A percentile compares a stretch with the other conserved stretches of the same genome.
Evolutionary conservation across 2,329 filamentous ascomycete genomes (phyloP).

Genomic region (Furcasterigmium sp.): DNA sequence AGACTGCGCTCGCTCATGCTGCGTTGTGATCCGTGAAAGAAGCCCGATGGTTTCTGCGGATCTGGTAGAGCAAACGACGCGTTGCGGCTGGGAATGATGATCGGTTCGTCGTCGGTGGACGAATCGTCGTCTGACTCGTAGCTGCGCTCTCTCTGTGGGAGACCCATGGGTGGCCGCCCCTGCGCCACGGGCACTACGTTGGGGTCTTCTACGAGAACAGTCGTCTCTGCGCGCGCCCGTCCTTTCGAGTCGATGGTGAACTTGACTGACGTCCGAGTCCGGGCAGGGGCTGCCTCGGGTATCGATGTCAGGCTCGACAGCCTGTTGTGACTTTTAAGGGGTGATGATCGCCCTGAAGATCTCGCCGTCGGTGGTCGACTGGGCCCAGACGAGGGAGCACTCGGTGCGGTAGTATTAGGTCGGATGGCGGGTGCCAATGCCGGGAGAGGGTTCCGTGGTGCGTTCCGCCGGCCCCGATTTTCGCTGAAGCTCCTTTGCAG

Average conservation of each 20-base stretch:
- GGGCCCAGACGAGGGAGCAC: slow-evolving; percentile 21
- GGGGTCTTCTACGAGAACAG: slow-evolving; percentile 31
- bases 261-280: slow-evolving; percentile 51
- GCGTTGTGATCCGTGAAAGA: slow-evolving; percentile 38
- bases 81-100: slow-evolving; percentile 57
- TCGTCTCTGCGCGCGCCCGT: slow-evolving; percentile 50
- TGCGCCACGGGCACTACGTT: slow-evolving; percentile 8
- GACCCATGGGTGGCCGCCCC: slow-evolving; percentile 3
- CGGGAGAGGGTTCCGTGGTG: slow-evolving; percentile 35
- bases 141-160: slow-evolving; percentile 15
- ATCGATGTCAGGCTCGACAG: slow-evolving; percentile 52
- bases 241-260: slow-evolving; percentile 61
- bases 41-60: slow-evolving; percentile 40
- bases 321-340: slow-evolving; percentile 46
- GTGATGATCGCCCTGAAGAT: slow-evolving; percentile 43
- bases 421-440: slow-evolving; percentile 40
- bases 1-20: slow-evolving; percentile 46
- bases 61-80: slow-evolving; percentile 54
- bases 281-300: slow-evolving; percentile 43
- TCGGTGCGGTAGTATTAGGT: slow-evolving; percentile 6
- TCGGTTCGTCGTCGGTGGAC: slow-evolving; percentile 59
- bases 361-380: slow-evolving; percentile 30
- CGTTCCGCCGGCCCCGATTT: slow-evolving; percentile 39
- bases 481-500: slow-evolving; percentile 52
- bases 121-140: slow-evolving; percentile 49